Base-by-base conservation (phyloP, 176 grass and related monocot species). In the Carex cristatella region DNA sequence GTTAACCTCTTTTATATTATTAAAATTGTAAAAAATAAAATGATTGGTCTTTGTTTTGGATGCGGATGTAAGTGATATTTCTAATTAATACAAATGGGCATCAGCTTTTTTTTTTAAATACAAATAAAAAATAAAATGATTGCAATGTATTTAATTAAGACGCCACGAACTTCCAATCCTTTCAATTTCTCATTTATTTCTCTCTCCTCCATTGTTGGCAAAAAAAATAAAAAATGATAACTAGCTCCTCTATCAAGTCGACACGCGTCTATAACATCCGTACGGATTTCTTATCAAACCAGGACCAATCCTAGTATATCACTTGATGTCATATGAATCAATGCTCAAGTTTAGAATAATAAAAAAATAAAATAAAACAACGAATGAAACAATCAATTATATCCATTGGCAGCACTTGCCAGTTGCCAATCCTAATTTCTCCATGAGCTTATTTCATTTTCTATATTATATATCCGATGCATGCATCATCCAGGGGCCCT, bases 231-330 rank as follows among this genome's bases (percentile, higher is more conserved):
- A 49, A 49, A 49, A 49, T 49, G 9, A 49, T 49, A 10, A 69
- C 67, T 56, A 16, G 81, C 11, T 48, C 40, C 10, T 5, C 15
- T 10, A 55, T 33, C n/a, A 42, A 68, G 81, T 83, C 81, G 65
- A 83, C 81, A 83, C 81, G 42, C 69, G 81, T 65, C 44, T 7
- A 23, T 56, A 7, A 11, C 40, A 49, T 56, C 2, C 42, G 81
- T 83, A 83, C 46, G 44, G 14, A 30, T 53, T 53, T 35, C n/a
- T 83, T 83, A 83, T 69, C 81, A 31, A n/a, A 82, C 23, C 8
- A 35, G 81, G 44, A 83, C 44, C 61, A 66, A 83, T 83, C 81
- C 63, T 83, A 83, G 63, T 65, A 65, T 67, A 64, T 66, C 15
- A 51, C 46, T 28, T 64, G 64, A 65, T 69, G 61, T 83, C 27